These are phyloP conservation scores for Agapanthus africanus DNA, from an alignment of 106 monocot species.

Conservation along the genomic window DNA sequence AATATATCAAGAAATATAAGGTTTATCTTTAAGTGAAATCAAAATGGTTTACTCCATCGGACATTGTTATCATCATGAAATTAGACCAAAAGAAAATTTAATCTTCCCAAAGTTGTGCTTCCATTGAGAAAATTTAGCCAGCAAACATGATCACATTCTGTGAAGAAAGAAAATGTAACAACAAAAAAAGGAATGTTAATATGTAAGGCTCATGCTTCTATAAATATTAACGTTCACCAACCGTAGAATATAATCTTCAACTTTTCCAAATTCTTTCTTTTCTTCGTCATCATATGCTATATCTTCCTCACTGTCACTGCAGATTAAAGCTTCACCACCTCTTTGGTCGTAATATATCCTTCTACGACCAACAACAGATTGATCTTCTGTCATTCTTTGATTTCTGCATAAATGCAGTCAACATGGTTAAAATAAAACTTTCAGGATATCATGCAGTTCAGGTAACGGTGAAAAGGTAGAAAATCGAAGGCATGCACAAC, in stretches of 20 bases:
- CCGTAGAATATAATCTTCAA: conserved; percentile 91
- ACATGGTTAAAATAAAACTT: no score
- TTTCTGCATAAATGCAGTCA: no score
- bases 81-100: no score
- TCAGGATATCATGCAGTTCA: no score
- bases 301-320: conserved; percentile 98
- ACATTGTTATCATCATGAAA: no score
- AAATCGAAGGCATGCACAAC: no score
- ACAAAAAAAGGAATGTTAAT: not conserved
- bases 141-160: no score
- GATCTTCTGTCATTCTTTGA: conserved; percentile 96
- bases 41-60: no score
- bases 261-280: conserved; percentile 78
- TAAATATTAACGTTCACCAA: conserved; percentile 19
- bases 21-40: no score
- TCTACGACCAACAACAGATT: conserved; percentile 93
- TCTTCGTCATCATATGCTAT: conserved; percentile 86
- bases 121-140: not conserved
- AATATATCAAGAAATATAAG: no score
- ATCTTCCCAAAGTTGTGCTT: no score
- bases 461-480: no score
- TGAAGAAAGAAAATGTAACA: not conserved
- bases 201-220: not conserved
- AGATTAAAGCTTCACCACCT: conserved; percentile 96
- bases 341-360: conserved; percentile 95